Evolutionary conservation across 2,329 filamentous ascomycete genomes (phyloP), one percentile per base, ranked within the genome.

Genomic region (Diaporthe amygdali): DNA sequence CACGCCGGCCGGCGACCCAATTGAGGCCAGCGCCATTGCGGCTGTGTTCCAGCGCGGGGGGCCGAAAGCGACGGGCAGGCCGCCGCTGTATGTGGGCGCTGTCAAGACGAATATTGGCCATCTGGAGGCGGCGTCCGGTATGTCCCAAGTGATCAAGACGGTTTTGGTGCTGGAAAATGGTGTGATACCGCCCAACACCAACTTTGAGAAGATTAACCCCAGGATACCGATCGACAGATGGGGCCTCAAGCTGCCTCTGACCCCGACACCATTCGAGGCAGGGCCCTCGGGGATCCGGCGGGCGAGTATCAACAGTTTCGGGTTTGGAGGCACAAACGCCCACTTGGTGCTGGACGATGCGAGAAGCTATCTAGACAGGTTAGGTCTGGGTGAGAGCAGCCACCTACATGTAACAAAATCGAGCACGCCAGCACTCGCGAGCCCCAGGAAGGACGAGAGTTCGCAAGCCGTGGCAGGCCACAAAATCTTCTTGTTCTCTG

Each of bases 321-420:
- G 84, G 2, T 85, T 83, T 30, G 84, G 84, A 20, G 85, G 84
- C 47, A 81, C 82, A 20, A 86, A 85, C 71, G 82, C 81, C 0
- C 84, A 87, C 71, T 77, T 78, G 4, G 81, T 86, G 17, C 72
- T 86, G 59, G 79, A 81, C 34, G 69, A 70, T 46, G 69, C 69
- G 17, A 59, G 25, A 25, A 70, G 61, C 22, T 70, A 70, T 30
- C 61, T 70, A 1, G 69, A 59, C 51, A 59, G 15, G 2, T n/a
- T 70, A 39, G 68, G 56, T 8, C 39, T 66, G 27, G 68, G 34
- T 3, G 56, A 64, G 25, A 64, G 20, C 22, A 41, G 41, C 56
- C 41, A 52, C 20, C 25, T 52, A 41, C 63, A 67, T 9, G 39
- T 10, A 44, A 71, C 69, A 22, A 56, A 20, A n/a, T 15, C 66